Evolutionary conservation across 2,329 filamentous ascomycete species (phyloP).

Genomic region (Claviceps citrina): DNA sequence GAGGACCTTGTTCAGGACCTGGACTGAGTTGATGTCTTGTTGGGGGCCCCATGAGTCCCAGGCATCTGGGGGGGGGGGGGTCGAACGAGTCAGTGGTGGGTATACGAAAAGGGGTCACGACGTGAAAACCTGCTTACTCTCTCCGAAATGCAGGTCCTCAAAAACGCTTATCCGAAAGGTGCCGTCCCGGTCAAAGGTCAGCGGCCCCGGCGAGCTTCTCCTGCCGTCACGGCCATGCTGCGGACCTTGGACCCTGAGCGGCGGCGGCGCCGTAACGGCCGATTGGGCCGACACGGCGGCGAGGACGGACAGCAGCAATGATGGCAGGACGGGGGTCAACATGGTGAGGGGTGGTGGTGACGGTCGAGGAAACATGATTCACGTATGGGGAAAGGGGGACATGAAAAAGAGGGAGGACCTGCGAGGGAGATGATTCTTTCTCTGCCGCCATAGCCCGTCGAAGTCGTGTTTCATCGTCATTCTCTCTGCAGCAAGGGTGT

Average conservation of each 20-base stretch:
- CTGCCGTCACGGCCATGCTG: neutral
- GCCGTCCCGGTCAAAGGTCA: conserved; percentile 26
- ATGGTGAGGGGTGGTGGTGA: neutral
- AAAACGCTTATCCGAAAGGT: conserved; percentile 45
- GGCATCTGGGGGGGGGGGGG: conserved; percentile 19
- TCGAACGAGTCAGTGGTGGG: too few species aligned
- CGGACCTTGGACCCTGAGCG: neutral
- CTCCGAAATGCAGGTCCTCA: conserved; percentile 56
- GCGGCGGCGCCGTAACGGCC: neutral
- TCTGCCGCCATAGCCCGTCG: too few species aligned
- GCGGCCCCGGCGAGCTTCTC: neutral
- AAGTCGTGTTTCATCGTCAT: too few species aligned
- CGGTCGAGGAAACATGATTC: neutral
- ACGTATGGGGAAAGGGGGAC: too few species aligned
- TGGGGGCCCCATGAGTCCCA: conserved; percentile 29
- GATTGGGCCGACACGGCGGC: neutral
- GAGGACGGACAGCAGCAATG: neutral
- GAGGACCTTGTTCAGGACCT: conserved; percentile 43
- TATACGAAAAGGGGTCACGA: too few species aligned
- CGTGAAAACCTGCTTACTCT: conserved; percentile 28
- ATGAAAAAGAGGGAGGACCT: too few species aligned
- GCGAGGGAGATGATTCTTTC: too few species aligned
- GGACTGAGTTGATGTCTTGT: conserved; percentile 40
- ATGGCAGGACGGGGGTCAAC: neutral
- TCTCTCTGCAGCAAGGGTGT: too few species aligned